Base-by-base conservation (phyloP, 2,329 filamentous ascomycete species). In the Ambrosiella xylebori region DNA sequence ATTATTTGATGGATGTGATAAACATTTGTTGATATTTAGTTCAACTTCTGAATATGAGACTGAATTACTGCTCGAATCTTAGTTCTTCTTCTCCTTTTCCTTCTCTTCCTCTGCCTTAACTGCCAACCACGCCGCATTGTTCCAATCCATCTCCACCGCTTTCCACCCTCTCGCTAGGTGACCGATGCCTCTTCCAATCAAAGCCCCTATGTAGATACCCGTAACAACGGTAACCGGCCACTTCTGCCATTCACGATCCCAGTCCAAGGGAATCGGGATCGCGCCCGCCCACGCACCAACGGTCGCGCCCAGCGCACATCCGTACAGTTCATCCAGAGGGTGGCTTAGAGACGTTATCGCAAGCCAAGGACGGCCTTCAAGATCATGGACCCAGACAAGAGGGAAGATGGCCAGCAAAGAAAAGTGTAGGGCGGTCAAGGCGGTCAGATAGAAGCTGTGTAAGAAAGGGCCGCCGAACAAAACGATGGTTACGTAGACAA, bases 171-270 rank as follows among this genome's bases (percentile, higher is more conserved):
- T 75, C 6, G 72, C 54, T 1, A 70, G 72, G 2, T 77, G 78
- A 0, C 83, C 82, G 15, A 81, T 63, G 58, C 80, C 65, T 66
- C 85, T 84, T 1, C 89, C 89, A 11, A 87, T 63, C 1, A 80
- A 75, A 69, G 86, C 89, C 1, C 93, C 93, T 5, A 80, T 71
- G 69, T 95, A 97, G 15, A 86, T 76, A 2, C 93, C 93, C 1
- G 80, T 82, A 3, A 97, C 71, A 60, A 98, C 86, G 0, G 93
- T 98, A 53, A 97, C 84, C 0, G 93, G 93, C 86, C 91, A 98
- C 69, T 85, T 87, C 78, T 98, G 93, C 93, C 93, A 98, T 64
- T 95, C 89, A n/a, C 93, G 82, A 69, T 98, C 93, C 91, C 91
- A 97, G 69, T 98, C 93, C 63, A 98, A 74, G 1, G 93, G 93